Evolutionary conservation across 2,329 filamentous ascomycete genomes (phyloP).

Genomic region (Metarhizium sp.): DNA sequence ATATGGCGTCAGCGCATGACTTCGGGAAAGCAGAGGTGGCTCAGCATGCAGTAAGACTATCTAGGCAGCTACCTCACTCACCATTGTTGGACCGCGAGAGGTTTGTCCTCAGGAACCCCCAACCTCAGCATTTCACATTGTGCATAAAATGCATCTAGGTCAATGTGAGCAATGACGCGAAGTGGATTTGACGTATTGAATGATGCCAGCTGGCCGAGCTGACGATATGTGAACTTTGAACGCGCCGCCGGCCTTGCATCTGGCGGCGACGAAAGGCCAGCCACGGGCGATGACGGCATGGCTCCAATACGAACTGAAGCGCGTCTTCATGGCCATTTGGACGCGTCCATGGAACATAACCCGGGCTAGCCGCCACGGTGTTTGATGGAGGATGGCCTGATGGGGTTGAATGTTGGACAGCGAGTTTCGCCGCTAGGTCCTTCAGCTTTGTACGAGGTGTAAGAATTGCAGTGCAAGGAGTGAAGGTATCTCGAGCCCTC

Average conservation of each 20-base stretch:
- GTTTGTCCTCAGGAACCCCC: slow-evolving; percentile 61
- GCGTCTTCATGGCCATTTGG: not conserved
- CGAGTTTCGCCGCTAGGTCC: too few species aligned
- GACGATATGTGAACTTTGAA: slow-evolving; percentile 77
- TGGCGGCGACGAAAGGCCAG: slow-evolving; percentile 17
- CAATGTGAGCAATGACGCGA: slow-evolving; percentile 81
- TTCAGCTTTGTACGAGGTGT: too few species aligned
- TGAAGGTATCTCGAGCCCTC: too few species aligned
- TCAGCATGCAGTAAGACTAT: not conserved
- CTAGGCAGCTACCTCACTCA: slow-evolving; percentile 20
- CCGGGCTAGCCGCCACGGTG: not conserved
- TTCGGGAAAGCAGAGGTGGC: not conserved
- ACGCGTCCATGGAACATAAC: not conserved
- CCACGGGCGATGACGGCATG: slow-evolving; percentile 4
- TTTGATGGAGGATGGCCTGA: not conserved
- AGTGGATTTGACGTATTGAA: slow-evolving; percentile 67
- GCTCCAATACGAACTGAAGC: not conserved
- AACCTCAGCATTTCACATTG: slow-evolving; percentile 93
- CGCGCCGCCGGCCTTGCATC: slow-evolving; percentile 20
- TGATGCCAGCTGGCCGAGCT: slow-evolving; percentile 66
- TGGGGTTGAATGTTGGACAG: too few species aligned
- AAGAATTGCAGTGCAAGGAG: too few species aligned
- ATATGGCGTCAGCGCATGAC: slow-evolving; percentile 3
- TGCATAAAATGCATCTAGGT: slow-evolving; percentile 95
- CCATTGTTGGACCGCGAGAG: slow-evolving; percentile 92